phyloP scores from a whole-genome alignment of 2,329 filamentous ascomycete species.

The Botryosphaeria dothidea region DNA sequence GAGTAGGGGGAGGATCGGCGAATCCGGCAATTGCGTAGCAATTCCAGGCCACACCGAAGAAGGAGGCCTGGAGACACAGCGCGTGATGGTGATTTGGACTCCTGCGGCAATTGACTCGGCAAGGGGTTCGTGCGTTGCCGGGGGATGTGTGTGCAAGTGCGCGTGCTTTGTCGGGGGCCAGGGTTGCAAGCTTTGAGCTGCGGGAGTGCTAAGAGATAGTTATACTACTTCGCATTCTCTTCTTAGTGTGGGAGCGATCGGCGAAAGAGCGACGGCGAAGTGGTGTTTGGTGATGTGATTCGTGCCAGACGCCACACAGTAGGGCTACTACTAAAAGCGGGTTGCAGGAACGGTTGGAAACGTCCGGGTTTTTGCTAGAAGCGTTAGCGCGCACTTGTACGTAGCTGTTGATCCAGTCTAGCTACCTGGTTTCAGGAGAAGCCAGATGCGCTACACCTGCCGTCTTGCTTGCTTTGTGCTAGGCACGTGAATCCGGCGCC shows the following conservation, averaged over 20 bases:
- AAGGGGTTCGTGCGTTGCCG: background rate
- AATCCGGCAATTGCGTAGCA: background rate
- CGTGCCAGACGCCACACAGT: background rate
- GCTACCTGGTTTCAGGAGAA: background rate
- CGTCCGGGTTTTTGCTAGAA: background rate
- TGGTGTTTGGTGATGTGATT: background rate
- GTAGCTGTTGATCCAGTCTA: background rate
- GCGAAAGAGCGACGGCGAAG: background rate
- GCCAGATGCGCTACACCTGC: background rate
- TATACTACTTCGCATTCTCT: background rate
- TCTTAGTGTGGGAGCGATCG: background rate
- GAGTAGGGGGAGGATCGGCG: background rate
- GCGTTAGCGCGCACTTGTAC: background rate
- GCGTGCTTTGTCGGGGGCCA: background rate
- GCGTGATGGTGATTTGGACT: background rate
- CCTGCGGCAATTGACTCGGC: background rate
- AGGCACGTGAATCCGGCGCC: background rate
- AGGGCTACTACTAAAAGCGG: background rate
- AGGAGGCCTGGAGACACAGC: background rate
- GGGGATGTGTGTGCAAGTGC: background rate
- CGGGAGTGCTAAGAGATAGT: background rate
- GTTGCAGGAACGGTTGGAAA: background rate
- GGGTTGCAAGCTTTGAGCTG: background rate
- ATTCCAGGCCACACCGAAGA: no score
- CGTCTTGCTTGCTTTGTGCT: background rate